Percentiles rank a stretch among this genome's conserved stretches.
phyloP scores from a whole-genome alignment of 176 grass and related monocot genomes.

The Paspalum notatum region DNA sequence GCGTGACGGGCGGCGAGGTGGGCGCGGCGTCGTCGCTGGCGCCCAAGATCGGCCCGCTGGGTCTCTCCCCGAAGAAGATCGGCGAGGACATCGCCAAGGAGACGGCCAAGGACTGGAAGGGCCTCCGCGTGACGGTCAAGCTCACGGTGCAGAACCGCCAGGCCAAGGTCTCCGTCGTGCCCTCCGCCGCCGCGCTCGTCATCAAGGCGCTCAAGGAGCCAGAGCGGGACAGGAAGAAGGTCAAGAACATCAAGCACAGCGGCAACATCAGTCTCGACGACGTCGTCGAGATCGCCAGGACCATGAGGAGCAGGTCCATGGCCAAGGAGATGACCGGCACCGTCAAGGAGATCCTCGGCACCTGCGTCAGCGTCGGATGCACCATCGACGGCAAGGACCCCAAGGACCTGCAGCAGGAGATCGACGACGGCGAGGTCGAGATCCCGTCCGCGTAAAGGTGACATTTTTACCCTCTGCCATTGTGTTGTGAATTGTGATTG shows the following conservation, averaged over 20 bases:
- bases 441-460: slow-evolving; percentile 61
- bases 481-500: too few species aligned
- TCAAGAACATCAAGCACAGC: slow-evolving; percentile 78
- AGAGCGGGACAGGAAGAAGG: slow-evolving; percentile 80
- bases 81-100: slow-evolving; percentile 98
- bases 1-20: slow-evolving; percentile 89
- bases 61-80: slow-evolving; percentile 95
- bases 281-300: slow-evolving; percentile 70
- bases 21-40: slow-evolving; percentile 86
- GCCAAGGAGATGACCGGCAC: slow-evolving; percentile 76
- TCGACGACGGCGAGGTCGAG: slow-evolving; percentile 76
- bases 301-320: slow-evolving; percentile 72
- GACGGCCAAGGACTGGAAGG: slow-evolving; percentile 97
- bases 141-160: slow-evolving; percentile 92
- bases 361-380: slow-evolving; percentile 77
- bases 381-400: slow-evolving; percentile 87
- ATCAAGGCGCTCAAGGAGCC: slow-evolving; percentile 91
- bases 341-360: slow-evolving; percentile 83
- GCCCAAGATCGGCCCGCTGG: slow-evolving; percentile 89
- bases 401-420: slow-evolving; percentile 84
- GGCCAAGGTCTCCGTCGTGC: slow-evolving; percentile 94
- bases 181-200: slow-evolving; percentile 78
- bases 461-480: neutral
- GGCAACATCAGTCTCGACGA: slow-evolving; percentile 87
- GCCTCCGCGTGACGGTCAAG: slow-evolving; percentile 92